Evolutionary conservation across 306 rosid genomes (phyloP).

Genomic region (Arachis stenosperma): DNA sequence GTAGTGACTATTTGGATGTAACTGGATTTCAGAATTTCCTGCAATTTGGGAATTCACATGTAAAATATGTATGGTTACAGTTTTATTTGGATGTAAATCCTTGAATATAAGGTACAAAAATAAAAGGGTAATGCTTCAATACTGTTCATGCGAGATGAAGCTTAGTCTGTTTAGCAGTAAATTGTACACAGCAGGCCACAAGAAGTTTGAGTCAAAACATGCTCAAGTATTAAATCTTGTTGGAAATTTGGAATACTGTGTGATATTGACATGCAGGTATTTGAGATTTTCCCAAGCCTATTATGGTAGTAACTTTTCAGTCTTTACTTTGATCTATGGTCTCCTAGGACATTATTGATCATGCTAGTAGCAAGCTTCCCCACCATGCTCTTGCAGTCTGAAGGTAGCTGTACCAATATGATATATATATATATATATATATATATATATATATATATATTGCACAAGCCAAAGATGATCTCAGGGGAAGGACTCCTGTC

Average conservation of each 20-base stretch:
- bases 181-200: constrained; percentile 11
- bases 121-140: constrained; percentile 27
- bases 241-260: constrained; percentile 36
- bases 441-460: constrained; percentile 35
- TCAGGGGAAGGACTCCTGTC: constrained; percentile 36
- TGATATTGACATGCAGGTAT: constrained; percentile 36
- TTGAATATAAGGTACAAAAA: constrained; percentile 31
- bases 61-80: background rate
- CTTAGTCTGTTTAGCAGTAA: constrained; percentile 32
- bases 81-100: constrained; percentile 21
- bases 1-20: no score
- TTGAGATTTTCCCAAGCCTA: constrained; percentile 36
- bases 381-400: constrained; percentile 36
- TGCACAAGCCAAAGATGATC: constrained; percentile 47
- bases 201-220: constrained; percentile 34
- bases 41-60: background rate
- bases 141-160: constrained; percentile 21
- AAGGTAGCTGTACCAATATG: constrained; percentile 37
- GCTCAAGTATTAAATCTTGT: constrained; percentile 36
- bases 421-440: constrained; percentile 34
- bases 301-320: constrained; percentile 33
- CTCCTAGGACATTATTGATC: constrained; percentile 49
- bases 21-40: no score
- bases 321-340: constrained; percentile 44
- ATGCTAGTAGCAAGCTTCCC: constrained; percentile 44